phyloP scores from a whole-genome alignment of 2,329 filamentous ascomycete genomes.

The Whalleya microplaca region DNA sequence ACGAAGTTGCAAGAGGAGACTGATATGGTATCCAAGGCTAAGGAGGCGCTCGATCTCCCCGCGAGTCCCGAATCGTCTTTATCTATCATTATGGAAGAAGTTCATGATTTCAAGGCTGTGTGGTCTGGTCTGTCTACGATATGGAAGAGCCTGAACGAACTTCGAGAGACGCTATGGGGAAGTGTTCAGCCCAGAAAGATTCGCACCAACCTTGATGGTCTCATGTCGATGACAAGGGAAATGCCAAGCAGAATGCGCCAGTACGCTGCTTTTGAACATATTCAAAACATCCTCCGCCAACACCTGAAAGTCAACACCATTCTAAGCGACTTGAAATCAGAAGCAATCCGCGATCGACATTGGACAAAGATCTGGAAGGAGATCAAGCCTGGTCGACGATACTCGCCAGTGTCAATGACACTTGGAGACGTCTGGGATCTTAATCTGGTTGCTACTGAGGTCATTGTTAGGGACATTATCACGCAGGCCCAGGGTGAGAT shows the following conservation, averaged over 20 bases:
- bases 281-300: constrained; percentile 86
- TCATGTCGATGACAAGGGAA: constrained; percentile 98
- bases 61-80: constrained; percentile 80
- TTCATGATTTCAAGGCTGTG: constrained; percentile 98
- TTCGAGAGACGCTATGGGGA: constrained; percentile 90
- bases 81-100: constrained; percentile 86
- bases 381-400: constrained; percentile 88
- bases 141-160: constrained; percentile 94
- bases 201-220: constrained; percentile 81
- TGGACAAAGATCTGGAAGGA: constrained; percentile 99
- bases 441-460: constrained; percentile 84
- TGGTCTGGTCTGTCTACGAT: constrained; percentile 96
- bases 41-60: constrained; percentile 92
- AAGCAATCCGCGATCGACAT: constrained; percentile 93
- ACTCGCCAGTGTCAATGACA: constrained; percentile 92
- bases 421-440: constrained; percentile 99
- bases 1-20: constrained; percentile 84
- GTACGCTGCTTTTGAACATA: constrained; percentile 99
- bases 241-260: constrained; percentile 99
- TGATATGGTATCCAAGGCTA: constrained; percentile 93
- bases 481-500: constrained; percentile 96
- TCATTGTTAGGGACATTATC: constrained; percentile 89
- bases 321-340: constrained; percentile 89
- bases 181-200: constrained; percentile 95
- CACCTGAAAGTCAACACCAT: constrained; percentile 90